phyloP scores from a whole-genome alignment of 371 early-diverging fungal species.

The Mucor irregularis region DNA sequence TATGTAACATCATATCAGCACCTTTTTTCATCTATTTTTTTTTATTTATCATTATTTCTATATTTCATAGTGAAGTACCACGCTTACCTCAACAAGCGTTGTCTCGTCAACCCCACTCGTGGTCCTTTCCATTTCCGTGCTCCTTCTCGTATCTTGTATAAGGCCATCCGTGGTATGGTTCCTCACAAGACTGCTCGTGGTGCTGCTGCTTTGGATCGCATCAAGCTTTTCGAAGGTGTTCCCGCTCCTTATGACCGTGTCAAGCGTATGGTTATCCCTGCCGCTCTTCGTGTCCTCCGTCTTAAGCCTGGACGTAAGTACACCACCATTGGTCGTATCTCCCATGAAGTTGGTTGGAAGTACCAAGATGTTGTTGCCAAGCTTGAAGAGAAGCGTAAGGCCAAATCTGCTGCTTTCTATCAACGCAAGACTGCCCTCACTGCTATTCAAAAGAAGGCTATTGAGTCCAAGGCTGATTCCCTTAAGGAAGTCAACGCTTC shows the following conservation, averaged over 20 bases:
- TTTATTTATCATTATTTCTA: not conserved
- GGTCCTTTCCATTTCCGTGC: conserved; percentile 99
- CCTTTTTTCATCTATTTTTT: too few species aligned
- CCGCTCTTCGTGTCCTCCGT: conserved; percentile 95
- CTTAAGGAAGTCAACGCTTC: conserved; percentile 50
- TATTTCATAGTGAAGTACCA: conserved; percentile 85
- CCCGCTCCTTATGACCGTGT: conserved; percentile 97
- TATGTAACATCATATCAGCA: too few species aligned
- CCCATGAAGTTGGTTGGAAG: conserved; percentile 99
- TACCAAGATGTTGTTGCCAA: conserved; percentile 95
- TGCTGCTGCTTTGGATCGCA: conserved; percentile 94
- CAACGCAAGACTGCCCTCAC: conserved; percentile 74
- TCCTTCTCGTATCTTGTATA: conserved; percentile 98
- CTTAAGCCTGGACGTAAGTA: conserved; percentile 97
- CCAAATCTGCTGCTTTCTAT: conserved; percentile 89
- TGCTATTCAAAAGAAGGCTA: conserved; percentile 51
- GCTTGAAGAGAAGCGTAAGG: conserved; percentile 98
- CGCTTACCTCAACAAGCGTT: conserved; percentile 98
- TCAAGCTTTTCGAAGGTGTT: conserved; percentile 99
- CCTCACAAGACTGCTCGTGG: conserved; percentile 99
- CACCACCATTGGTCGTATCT: conserved; percentile 93
- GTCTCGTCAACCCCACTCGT: conserved; percentile 95
- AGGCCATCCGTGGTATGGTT: conserved; percentile 98
- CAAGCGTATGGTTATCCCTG: conserved; percentile 97
- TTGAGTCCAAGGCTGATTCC: conserved; percentile 49